Evolutionary conservation across 1,284 basidiomycete genomes (phyloP), one percentile per base, ranked within the genome.

Genomic region (Puccinia triticina): DNA sequence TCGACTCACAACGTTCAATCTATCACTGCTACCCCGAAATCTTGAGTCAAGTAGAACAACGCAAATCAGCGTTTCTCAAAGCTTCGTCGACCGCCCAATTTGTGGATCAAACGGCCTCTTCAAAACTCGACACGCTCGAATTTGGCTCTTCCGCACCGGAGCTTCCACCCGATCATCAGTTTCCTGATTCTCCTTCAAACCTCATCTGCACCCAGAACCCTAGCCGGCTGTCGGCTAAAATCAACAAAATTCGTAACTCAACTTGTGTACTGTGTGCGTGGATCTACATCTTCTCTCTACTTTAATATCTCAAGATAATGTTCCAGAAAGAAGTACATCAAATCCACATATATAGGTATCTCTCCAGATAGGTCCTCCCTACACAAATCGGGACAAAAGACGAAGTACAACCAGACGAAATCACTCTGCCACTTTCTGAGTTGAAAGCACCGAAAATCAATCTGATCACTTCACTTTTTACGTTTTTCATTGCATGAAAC

Each of bases 21-120:
- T 73, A 73, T 53, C 71, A 73, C 29, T 73, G 71, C 29, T 73
- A 73, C 32, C 71, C 71, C 16, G 46, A 50, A 34, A 73, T 73
- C 18, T 34, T 73, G 34, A n/a, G 34, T 18, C 71, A 73, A 53
- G 21, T 73, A 34, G 71, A 50, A 10, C 23, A 48, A 16, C 66
- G 66, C 8, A 69, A 69, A 69, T 61, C 59, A 8, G 59, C n/a
- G 3, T 34, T 61, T 12, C 66, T 69, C 43, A 69, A 29, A n/a
- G 43, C 66, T 7, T 48, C 43, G 10, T 48, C 66, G 26, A 26
- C n/a, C 10, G 11, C 37, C 34, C 46, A 53, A 50, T 73, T 73
- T 7, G 2, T 48, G 32, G 21, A 26, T 50, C 71, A 73, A 32
- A 48, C 46, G 34, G 37, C 59, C 23, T 8, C 66, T 1, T 32